phyloP scores from a whole-genome alignment of 345 rosid species.

The Salix exigua region DNA sequence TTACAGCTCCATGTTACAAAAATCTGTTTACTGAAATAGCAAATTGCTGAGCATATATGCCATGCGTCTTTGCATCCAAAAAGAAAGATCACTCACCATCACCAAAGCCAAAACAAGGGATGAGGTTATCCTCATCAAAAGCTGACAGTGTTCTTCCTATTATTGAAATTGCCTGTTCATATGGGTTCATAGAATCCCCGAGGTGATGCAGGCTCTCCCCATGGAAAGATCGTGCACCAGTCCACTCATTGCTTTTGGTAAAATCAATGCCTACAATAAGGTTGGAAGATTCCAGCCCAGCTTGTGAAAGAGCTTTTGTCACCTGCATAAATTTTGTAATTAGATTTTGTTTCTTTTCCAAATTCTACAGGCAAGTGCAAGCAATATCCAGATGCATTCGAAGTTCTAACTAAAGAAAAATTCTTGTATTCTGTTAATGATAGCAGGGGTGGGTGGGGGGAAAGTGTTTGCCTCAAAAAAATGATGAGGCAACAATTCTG shows the following conservation, averaged over 20 bases:
- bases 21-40: not conserved
- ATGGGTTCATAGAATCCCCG: constrained; percentile 16
- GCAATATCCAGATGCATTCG: not conserved
- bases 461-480: not conserved
- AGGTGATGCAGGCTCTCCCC: constrained; percentile 22
- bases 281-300: constrained; percentile 30
- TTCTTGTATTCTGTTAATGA: not conserved
- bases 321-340: constrained; percentile 2
- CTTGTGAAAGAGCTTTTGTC: constrained; percentile 17
- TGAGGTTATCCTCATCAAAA: constrained; percentile 26
- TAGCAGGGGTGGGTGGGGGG: not conserved
- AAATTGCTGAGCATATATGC: not conserved
- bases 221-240: constrained; percentile 15
- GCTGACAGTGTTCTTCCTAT: constrained; percentile 19
- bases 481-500: not conserved
- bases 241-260: constrained; percentile 32
- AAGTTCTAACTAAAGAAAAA: not conserved
- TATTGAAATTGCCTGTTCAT: constrained; percentile 28
- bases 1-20: not conserved
- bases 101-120: constrained; percentile 32
- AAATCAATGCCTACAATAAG: constrained; percentile 27
- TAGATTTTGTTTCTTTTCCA: not conserved
- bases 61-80: not conserved
- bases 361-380: not conserved
- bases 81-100: constrained; percentile 9